Base-by-base conservation (phyloP, 2,329 filamentous ascomycete species). In the Amphichorda felina region DNA sequence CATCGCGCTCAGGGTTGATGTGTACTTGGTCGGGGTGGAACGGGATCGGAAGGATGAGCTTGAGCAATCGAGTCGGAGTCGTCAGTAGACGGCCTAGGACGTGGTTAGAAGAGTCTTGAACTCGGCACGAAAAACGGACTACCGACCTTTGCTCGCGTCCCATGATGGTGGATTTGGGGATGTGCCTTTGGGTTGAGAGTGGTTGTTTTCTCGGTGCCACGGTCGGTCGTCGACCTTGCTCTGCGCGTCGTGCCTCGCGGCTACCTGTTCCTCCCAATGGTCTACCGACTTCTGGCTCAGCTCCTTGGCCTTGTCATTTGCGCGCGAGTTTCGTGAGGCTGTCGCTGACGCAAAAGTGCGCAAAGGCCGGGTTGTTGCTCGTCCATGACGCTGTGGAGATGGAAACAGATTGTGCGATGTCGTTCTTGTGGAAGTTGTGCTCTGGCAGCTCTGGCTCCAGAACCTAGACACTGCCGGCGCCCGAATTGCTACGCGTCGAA, bases 1-100 rank as follows among this genome's bases (percentile, higher is more conserved):
- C 35, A 14, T 54, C 52, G 1, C 45, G 44, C 13, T 64, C 56
- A 34, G 61, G 57, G 19, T 66, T 61, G 38, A 66, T 54, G 9
- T 53, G 45, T 21, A 57, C 52, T 42, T 60, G 57, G 5, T 58
- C 50, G 18, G 57, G 53, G 14, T 57, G 51, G 36, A 66, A 59
- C 0, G 67, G 67, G 18, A 93, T 66, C 0, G 85, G 86, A 0
- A 93, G 65, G 13, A 91, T 79, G 11, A 93, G 67, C 55, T 91
- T 91, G 34, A 93, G 70, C 38, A 89, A 73, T 2, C 82, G 71
- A 0, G 81, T 86, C 0, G 84, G 84, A 0, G 85, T 93, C 0
- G 83, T 88, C 19, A 89, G 60, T 3, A 93, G 70, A 51, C 86
- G 86, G 15, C 84, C 82, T 68, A 6, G 40, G 16, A 13, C 29